Conservation (phyloP, 768 basidiomycete species). For the Tylopilus intermedius region DNA sequence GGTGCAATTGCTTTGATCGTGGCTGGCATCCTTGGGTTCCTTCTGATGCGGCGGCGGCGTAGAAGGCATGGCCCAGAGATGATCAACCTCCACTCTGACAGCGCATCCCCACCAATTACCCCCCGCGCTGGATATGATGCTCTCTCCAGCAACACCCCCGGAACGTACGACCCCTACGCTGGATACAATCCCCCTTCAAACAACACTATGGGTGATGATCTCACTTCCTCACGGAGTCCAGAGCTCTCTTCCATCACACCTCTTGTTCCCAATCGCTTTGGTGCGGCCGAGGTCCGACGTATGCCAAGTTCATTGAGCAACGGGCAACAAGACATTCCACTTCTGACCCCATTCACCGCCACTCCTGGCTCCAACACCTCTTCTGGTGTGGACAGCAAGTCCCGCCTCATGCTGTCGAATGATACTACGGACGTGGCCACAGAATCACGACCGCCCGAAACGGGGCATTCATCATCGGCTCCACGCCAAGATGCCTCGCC, state of each 20-base stretch:
- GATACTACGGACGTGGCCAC: neutral
- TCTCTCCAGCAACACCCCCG: neutral
- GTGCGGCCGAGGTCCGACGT: neutral
- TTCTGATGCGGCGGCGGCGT: constrained; percentile 12
- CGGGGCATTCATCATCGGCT: neutral
- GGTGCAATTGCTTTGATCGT: constrained; percentile 8
- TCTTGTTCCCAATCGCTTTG: constrained; percentile 13
- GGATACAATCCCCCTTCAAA: neutral
- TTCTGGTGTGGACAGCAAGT: constrained; percentile 1
- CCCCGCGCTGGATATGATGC: neutral
- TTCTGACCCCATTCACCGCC: constrained; percentile 7
- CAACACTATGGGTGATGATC: neutral
- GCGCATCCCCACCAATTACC: neutral
- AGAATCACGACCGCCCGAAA: neutral
- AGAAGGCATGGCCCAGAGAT: neutral
- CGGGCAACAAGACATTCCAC: neutral
- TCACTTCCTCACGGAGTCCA: neutral
- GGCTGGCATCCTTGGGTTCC: neutral
- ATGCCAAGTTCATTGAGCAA: neutral
- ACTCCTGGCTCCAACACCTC: neutral
- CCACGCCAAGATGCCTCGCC: constrained; percentile 6
- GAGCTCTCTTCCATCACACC: neutral
- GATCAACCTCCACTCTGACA: constrained; percentile 5
- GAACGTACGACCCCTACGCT: neutral
- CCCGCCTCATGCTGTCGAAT: constrained; percentile 1